Base-by-base conservation (phyloP, 202 grass and related monocot species). In the Eragrostis tef region DNA sequence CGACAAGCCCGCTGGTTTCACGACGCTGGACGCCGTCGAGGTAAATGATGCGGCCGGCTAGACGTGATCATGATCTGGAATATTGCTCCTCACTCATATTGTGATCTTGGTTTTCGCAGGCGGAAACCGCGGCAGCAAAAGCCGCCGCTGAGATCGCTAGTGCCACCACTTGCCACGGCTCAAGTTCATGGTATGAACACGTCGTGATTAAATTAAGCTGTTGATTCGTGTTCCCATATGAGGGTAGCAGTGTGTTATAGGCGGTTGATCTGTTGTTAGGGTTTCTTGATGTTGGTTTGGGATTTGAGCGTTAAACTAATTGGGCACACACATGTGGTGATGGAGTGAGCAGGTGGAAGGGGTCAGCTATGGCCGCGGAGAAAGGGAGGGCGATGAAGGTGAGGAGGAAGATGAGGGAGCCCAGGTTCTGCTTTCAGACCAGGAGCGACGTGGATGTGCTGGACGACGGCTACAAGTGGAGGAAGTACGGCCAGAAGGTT, bases 381-480 rank as follows among this genome's bases (percentile, higher is more conserved):
- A 91, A 92, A 82, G 88, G 90, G 42, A 93, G 92, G 82, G 29
- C 60, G 60, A 83, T 98, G 84, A 98, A 98, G 81, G 88, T 81
- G 58, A 91, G 95, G 82, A 89, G 94, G 84, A 98, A 98, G 79
- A 98, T 94, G 90, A 94, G 95, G 67, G 95, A 98, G 75, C 95
- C 95, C 24, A 94, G 95, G 77, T 98, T 98, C 73, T 98, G 92
- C 87, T 98, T 98, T 86, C 95, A 98, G 79, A 98, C 95, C 47
- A 94, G 95, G 86, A 98, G 95, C 67, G 92, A 98, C 62, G 82
- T 98, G 19, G 92, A 98, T 88, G 92, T 98, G 22, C 77, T 98
- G 57, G 95, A 98, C 77, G 95, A 98, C 73, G 94, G 94, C 19
- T 98, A 98, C 88, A 98, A 94, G 75, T 98, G 95, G 95, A 89